Conservation (phyloP, 768 basidiomycete genomes). For the Collybiopsis confluens region DNA sequence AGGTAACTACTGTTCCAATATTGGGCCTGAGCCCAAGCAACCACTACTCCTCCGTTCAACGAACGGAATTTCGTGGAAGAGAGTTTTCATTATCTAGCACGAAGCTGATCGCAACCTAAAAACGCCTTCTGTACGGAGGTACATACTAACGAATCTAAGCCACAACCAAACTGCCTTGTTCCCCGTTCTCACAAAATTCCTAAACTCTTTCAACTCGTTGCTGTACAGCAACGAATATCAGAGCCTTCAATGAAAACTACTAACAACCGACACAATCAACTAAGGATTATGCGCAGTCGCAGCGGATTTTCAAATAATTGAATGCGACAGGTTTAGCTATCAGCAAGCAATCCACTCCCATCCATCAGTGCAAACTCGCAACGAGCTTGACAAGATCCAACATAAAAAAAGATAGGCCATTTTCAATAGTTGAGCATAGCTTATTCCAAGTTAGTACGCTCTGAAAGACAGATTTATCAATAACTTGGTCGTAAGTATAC, state of each 20-base stretch:
- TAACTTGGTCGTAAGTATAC: slow-evolving; percentile 29
- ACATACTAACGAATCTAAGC: neutral
- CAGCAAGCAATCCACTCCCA: slow-evolving; percentile 36
- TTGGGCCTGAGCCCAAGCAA: neutral
- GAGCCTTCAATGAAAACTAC: slow-evolving; percentile 34
- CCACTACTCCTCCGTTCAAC: neutral
- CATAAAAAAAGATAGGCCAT: slow-evolving; percentile 3
- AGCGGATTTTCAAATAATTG: slow-evolving; percentile 32
- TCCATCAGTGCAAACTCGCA: slow-evolving; percentile 21
- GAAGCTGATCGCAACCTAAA: neutral
- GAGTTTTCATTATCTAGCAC: neutral
- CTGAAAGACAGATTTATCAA: slow-evolving; percentile 29
- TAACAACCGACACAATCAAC: slow-evolving; percentile 23
- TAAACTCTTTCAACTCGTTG: neutral
- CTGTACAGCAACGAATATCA: slow-evolving; percentile 27
- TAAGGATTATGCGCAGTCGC: slow-evolving; percentile 22
- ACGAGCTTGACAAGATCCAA: slow-evolving; percentile 19
- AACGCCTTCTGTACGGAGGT: neutral
- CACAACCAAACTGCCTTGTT: slow-evolving; percentile 3
- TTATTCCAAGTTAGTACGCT: slow-evolving; percentile 28
- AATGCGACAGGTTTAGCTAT: slow-evolving; percentile 34
- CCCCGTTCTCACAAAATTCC: slow-evolving; percentile 5
- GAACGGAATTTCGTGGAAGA: neutral
- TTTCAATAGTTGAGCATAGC: slow-evolving; percentile 19
- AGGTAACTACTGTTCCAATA: slow-evolving; percentile 59